Conservation (phyloP, 169 alveolate species). For the Theileria luwenshuni region DNA sequence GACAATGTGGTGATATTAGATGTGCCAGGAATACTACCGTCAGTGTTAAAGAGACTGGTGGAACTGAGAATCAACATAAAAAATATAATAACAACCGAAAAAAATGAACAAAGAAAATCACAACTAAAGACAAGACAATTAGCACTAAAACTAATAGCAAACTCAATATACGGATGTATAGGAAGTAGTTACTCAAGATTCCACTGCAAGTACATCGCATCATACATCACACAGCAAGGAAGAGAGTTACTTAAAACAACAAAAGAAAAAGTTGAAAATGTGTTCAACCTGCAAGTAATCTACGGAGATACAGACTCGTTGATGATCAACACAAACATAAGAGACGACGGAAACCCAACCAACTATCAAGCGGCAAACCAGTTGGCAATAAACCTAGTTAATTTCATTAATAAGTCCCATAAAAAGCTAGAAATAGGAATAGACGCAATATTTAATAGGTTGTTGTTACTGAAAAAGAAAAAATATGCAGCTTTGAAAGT, state of each 20-base stretch:
- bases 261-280: slow-evolving; percentile 89
- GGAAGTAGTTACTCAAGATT: slow-evolving; percentile 97
- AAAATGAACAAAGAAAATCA: slow-evolving; percentile 78
- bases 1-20: slow-evolving; percentile 55
- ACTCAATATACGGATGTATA: slow-evolving; percentile 98
- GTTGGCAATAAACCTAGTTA: slow-evolving; percentile 86
- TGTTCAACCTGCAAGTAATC: slow-evolving; percentile 89
- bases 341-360: slow-evolving; percentile 71
- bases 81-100: slow-evolving; percentile 71
- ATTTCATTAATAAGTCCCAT: slow-evolving; percentile 90
- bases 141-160: slow-evolving; percentile 97
- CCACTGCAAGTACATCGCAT: slow-evolving; percentile 97
- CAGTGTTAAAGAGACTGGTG: slow-evolving; percentile 86
- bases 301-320: slow-evolving; percentile 99
- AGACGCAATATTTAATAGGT: slow-evolving; percentile 94
- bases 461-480: slow-evolving; percentile 95
- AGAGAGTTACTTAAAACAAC: slow-evolving; percentile 83
- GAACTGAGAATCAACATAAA: slow-evolving; percentile 71
- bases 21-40: slow-evolving; percentile 86
- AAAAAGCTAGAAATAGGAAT: slow-evolving; percentile 94
- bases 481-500: slow-evolving; percentile 96
- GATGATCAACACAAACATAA: slow-evolving; percentile 93
- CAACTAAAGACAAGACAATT: slow-evolving; percentile 91
- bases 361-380: slow-evolving; percentile 83
- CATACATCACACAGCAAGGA: slow-evolving; percentile 92